Percentiles rank a stretch among this genome's conserved stretches.
Evolutionary conservation across 345 rosid species (phyloP).

Genomic region (Lumnitzera racemosa): DNA sequence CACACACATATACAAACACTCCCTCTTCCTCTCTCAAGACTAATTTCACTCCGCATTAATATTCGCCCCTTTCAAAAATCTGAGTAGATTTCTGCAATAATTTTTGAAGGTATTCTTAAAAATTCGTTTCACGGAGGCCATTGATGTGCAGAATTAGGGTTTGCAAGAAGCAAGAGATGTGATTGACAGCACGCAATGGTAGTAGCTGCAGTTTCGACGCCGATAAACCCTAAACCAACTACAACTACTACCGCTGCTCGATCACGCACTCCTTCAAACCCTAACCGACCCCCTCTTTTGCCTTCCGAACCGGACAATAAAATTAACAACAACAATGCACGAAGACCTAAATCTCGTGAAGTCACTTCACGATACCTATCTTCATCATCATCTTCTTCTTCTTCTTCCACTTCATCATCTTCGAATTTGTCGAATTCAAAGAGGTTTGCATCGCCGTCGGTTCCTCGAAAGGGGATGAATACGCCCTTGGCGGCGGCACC

Average conservation of each 20-base stretch:
- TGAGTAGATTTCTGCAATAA: no score
- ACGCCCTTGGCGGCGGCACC: constrained; percentile 26
- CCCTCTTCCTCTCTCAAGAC: background rate
- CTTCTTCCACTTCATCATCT: constrained; percentile 30
- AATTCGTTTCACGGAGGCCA: no score
- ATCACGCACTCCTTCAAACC: constrained; percentile 14
- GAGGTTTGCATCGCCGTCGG: constrained; percentile 55
- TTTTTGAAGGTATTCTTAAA: no score
- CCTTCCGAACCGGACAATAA: constrained; percentile 70
- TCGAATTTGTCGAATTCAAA: constrained; percentile 25
- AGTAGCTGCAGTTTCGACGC: constrained; percentile 46
- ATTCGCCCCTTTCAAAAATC: background rate
- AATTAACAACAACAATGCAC: constrained; percentile 21
- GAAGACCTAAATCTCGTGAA: constrained; percentile 58
- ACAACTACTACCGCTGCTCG: background rate
- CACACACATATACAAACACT: background rate
- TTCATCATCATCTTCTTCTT: constrained; percentile 16
- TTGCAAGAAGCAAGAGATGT: background rate
- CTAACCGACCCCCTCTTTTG: constrained; percentile 47
- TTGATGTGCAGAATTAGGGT: no score
- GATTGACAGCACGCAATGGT: constrained; percentile 33
- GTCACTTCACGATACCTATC: constrained; percentile 75
- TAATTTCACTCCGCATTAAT: background rate
- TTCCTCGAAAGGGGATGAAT: constrained; percentile 33
- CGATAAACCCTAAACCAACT: constrained; percentile 32